Evolutionary conservation across 2,329 filamentous ascomycete genomes (phyloP).

Genomic region (Neofusicoccum cordaticola): DNA sequence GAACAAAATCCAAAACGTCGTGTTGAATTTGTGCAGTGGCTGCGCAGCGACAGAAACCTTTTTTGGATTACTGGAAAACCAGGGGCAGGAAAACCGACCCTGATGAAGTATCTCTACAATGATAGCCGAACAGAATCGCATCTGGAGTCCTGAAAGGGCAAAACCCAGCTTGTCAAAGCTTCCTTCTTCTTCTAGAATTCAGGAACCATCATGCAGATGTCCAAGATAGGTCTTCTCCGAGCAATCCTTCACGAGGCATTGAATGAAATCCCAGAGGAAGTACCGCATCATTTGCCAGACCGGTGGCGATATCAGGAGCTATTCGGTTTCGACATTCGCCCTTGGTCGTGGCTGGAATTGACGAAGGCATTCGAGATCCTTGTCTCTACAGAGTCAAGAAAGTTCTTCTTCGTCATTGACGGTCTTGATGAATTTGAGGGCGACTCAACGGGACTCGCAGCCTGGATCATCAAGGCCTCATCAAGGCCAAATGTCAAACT

Average conservation of each 20-base stretch:
- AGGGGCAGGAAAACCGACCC: slow-evolving; percentile 47
- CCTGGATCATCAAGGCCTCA: not conserved
- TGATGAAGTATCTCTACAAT: slow-evolving; percentile 36
- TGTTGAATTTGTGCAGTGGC: slow-evolving; percentile 21
- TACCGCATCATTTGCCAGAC: not conserved
- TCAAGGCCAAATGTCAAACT: not conserved
- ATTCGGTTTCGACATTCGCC: not conserved
- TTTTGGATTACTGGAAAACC: slow-evolving; percentile 44
- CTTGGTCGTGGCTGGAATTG: not conserved
- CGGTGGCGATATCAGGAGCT: not conserved
- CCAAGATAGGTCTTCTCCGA: not conserved
- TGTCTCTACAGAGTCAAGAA: not conserved
- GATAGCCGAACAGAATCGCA: not conserved
- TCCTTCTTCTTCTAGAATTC: slow-evolving; percentile 16
- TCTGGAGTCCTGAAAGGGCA: not conserved
- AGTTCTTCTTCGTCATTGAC: slow-evolving; percentile 16
- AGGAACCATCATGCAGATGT: slow-evolving; percentile 8
- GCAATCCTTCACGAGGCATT: slow-evolving; percentile 2
- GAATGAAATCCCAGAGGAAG: not conserved
- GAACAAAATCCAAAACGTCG: not conserved
- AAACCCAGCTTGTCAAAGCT: not conserved
- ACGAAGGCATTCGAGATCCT: not conserved
- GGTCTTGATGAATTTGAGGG: slow-evolving; percentile 17
- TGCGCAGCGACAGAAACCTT: slow-evolving; percentile 9
- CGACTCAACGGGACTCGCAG: not conserved